A percentile compares a stretch with the other conserved stretches of the same genome.
These are phyloP conservation scores for Neurospora sp. DNA, from an alignment of 495 filamentous ascomycete species.

Conservation along the genomic window DNA sequence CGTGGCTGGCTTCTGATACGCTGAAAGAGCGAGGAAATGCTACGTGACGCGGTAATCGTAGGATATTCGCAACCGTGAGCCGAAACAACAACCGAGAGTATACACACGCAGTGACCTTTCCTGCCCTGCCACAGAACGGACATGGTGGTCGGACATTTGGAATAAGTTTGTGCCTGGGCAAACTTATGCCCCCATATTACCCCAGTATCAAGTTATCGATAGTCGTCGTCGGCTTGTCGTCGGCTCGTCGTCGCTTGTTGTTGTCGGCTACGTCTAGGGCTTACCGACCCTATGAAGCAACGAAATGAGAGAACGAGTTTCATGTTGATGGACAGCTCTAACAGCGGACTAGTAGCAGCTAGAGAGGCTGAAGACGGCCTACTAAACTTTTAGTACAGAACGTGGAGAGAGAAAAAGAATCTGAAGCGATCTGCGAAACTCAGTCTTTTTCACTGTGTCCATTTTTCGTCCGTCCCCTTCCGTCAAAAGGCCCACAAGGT, in stretches of 20 bases:
- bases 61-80: not conserved
- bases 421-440: not conserved
- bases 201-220: not conserved
- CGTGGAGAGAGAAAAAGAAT: not conserved
- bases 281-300: not conserved
- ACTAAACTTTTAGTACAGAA: not conserved
- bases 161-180: not conserved
- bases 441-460: not conserved
- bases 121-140: not conserved
- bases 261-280: not conserved
- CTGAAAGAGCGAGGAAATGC: no score
- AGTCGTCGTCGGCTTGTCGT: not conserved
- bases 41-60: no score
- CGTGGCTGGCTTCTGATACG: no score
- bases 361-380: not conserved
- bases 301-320: not conserved
- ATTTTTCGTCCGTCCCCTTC: not conserved
- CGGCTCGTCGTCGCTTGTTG: not conserved
- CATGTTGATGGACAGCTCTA: not conserved
- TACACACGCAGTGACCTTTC: not conserved
- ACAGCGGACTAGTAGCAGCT: not conserved
- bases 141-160: not conserved
- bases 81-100: not conserved
- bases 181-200: not conserved
- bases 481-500: not conserved